Base-by-base conservation (phyloP, 306 rosid species). In the Argentina anserina region DNA sequence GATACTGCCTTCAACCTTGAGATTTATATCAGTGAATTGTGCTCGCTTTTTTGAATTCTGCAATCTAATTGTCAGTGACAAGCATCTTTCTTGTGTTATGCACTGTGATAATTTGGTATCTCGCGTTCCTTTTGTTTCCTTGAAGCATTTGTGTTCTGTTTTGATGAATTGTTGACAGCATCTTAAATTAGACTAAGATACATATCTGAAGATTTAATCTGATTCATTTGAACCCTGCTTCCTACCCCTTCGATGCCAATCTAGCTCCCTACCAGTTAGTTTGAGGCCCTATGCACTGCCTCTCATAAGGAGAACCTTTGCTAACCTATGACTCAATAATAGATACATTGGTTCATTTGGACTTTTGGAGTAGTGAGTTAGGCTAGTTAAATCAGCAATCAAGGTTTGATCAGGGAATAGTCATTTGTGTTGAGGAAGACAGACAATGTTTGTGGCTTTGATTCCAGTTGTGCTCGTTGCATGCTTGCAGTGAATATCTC, bases 391-490 rank as follows among this genome's bases (percentile, higher is more conserved):
- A 21, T 45, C 1, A 39, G 21, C 28, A 59, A 59, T 75, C 36
- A 11, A 31, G 20, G 3, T 71, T 61, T 34, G 76, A 52, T 72
- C 50, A 52, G 70, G 64, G 13, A 55, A 33, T 74, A 61, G 46
- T 29, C 55, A 70, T 75, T 36, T 61, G 13, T 64, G 39, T 28
- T 74, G 72, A 68, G 67, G 14, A 29, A 26, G 47, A 25, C 23
- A 25, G 65, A 21, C 34, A 49, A 33, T 33, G 37, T 49, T 43
- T 60, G 59, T 66, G 78, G 79, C 34, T 20, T 65, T 67, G 59
- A 14, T 68, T 72, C 59, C 29, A 60, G 23, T 76, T 72, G 68
- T 60, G n/a, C 26, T 43, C 59, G 62, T 81, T 81, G 77, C 47
- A 47, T 7, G 41, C 66, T 42, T 28, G 42, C n/a, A 59, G n/a